These are phyloP conservation scores for Fusarium succisae DNA, from an alignment of 2,329 filamentous ascomycete genomes.

Conservation along the genomic window DNA sequence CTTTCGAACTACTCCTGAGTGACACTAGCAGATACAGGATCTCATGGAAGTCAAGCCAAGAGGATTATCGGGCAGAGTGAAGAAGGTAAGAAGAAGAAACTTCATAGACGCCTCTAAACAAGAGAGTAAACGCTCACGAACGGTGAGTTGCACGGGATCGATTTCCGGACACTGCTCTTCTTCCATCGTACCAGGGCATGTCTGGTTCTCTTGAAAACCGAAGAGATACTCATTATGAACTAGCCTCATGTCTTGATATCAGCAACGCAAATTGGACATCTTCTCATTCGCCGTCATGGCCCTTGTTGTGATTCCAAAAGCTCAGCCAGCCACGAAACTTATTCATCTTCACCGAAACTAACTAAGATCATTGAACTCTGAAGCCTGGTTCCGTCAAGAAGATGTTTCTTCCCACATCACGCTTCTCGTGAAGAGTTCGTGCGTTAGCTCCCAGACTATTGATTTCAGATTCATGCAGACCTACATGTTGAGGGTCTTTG, in stretches of 20 bases:
- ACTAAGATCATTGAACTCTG: background rate
- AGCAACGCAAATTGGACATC: background rate
- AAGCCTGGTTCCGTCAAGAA: accelerated
- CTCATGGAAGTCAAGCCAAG: accelerated
- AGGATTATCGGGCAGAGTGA: accelerated
- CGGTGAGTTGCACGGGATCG: background rate
- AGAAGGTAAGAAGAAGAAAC: background rate
- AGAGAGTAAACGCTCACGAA: accelerated
- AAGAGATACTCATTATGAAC: background rate
- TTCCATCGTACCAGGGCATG: no score
- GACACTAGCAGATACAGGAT: accelerated
- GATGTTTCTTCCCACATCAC: background rate
- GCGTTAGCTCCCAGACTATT: background rate
- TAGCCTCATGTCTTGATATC: accelerated
- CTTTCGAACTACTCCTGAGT: accelerated
- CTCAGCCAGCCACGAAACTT: background rate
- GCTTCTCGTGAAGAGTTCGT: background rate
- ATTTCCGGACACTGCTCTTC: background rate
- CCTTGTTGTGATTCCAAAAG: background rate
- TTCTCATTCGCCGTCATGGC: accelerated
- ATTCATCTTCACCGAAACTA: no score
- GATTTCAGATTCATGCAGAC: conserved; percentile 1
- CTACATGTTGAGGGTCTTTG: background rate
- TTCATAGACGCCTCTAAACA: no score
- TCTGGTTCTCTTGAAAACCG: accelerated